Evolutionary conservation across 495 filamentous ascomycete genomes (phyloP).

Genomic region (Penicillium odoratum): DNA sequence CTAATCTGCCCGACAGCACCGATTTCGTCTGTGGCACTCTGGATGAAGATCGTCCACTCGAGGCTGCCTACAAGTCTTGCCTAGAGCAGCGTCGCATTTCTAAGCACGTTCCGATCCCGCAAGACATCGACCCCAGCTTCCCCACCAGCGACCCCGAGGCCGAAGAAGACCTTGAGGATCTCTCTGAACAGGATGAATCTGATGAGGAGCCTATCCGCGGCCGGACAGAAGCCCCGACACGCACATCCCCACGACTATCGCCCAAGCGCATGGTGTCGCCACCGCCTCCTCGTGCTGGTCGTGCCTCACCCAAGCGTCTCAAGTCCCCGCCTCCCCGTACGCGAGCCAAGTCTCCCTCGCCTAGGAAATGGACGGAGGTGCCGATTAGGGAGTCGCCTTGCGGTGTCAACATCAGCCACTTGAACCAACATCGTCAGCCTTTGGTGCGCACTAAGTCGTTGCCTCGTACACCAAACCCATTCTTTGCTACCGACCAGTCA

Average conservation of each 20-base stretch:
- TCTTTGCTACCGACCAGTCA: slow-evolving; percentile 49
- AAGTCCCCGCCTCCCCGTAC: slow-evolving; percentile 48
- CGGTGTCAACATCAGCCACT: slow-evolving; percentile 55
- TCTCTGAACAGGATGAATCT: slow-evolving; percentile 45
- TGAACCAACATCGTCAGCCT: slow-evolving; percentile 58
- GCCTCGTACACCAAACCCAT: slow-evolving; percentile 69
- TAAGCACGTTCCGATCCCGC: slow-evolving; percentile 76
- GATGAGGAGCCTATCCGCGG: slow-evolving; percentile 37
- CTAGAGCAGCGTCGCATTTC: slow-evolving; percentile 76
- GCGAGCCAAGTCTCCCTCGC: slow-evolving; percentile 29
- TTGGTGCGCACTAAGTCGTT: slow-evolving; percentile 76
- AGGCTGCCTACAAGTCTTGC: slow-evolving; percentile 86
- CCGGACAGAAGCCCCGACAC: slow-evolving; percentile 26
- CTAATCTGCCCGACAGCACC: slow-evolving; percentile 90
- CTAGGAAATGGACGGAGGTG: slow-evolving; percentile 35
- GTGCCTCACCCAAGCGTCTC: slow-evolving; percentile 67
- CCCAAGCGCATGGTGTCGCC: slow-evolving; percentile 55
- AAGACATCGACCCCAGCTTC: slow-evolving; percentile 97
- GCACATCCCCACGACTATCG: slow-evolving; percentile 36
- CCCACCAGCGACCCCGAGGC: slow-evolving; percentile 91
- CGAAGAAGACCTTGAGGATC: slow-evolving; percentile 69
- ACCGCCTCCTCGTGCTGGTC: slow-evolving; percentile 65
- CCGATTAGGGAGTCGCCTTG: slow-evolving; percentile 24
- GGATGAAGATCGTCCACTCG: slow-evolving; percentile 91
- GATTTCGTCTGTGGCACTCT: slow-evolving; percentile 98